Evolutionary conservation across 2,329 filamentous ascomycete genomes (phyloP).

Genomic region (Simplicillium sp.): DNA sequence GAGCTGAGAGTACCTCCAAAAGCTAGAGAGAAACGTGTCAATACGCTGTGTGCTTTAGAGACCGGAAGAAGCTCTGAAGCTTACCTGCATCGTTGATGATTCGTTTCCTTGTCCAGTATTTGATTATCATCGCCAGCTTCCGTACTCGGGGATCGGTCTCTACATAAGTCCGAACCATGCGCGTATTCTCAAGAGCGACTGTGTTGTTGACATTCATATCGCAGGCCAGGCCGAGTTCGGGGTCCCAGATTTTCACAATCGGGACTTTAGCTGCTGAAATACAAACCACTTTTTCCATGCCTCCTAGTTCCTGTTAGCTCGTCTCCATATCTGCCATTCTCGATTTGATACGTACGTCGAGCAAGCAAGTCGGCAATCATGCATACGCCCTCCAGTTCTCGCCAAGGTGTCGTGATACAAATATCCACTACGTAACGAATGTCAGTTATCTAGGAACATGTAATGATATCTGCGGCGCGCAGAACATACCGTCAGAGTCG

Average conservation of each 20-base stretch:
- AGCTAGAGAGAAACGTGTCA: conserved; percentile 39
- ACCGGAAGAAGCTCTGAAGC: conserved; percentile 19
- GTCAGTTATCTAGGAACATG: conserved; percentile 12
- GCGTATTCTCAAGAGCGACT: conserved; percentile 85
- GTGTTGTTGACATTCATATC: conserved; percentile 99
- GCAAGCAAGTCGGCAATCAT: conserved; percentile 79
- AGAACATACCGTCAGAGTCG: conserved; percentile 78
- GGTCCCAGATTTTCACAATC: conserved; percentile 98
- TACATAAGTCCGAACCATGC: conserved; percentile 96
- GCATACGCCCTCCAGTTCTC: conserved; percentile 81
- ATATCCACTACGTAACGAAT: conserved; percentile 66
- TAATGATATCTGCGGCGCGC: background rate
- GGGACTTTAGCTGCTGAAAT: conserved; percentile 92
- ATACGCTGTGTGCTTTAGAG: background rate
- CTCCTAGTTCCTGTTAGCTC: conserved; percentile 48
- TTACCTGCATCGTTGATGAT: conserved; percentile 93
- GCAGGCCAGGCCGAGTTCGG: conserved; percentile 77
- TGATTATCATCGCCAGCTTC: conserved; percentile 91
- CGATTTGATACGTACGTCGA: conserved; percentile 54
- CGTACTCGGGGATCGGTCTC: conserved; percentile 85
- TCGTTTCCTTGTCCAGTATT: conserved; percentile 90
- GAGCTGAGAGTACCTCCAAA: conserved; percentile 92
- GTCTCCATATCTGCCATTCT: conserved; percentile 20
- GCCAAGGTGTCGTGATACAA: conserved; percentile 89
- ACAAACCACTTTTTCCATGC: conserved; percentile 94